A percentile compares a stretch with the other conserved stretches of the same genome.
These are phyloP conservation scores for Paecilomyces niveus DNA, from an alignment of 2,329 filamentous ascomycete genomes.

Conservation along the genomic window DNA sequence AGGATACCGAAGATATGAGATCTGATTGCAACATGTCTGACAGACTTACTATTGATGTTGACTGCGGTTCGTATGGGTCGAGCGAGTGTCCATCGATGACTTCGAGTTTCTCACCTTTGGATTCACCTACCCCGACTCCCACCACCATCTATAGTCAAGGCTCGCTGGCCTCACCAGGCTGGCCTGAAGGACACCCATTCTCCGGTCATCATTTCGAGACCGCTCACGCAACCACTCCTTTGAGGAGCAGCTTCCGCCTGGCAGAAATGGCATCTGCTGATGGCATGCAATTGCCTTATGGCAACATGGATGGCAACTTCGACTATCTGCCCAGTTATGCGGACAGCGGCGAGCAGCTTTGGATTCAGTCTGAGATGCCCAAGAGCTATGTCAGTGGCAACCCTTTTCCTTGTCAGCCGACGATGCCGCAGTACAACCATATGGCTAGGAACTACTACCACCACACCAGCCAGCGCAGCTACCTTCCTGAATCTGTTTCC, in stretches of 20 bases:
- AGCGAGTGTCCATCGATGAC: conserved; percentile 35
- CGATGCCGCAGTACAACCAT: conserved; percentile 27
- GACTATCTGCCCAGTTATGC: conserved; percentile 32
- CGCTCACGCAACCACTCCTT: conserved; percentile 20
- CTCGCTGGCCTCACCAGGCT: conserved; percentile 29
- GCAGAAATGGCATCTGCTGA: conserved; percentile 27
- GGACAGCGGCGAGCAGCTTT: conserved; percentile 31
- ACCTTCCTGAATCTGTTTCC: conserved; percentile 30
- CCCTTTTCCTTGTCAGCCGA: conserved; percentile 24
- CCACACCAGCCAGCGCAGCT: conserved; percentile 22
- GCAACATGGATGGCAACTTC: conserved; percentile 24
- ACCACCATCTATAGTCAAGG: conserved; percentile 33
- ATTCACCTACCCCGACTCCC: conserved; percentile 32
- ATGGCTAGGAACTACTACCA: conserved; percentile 30
- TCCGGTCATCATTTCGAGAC: conserved; percentile 23
- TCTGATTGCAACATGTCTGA: conserved; percentile 29
- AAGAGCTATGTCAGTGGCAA: conserved; percentile 27
- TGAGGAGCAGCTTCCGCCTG: conserved; percentile 29
- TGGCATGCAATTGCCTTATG: conserved; percentile 23
- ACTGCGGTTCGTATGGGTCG: conserved; percentile 30
- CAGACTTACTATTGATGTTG: conserved; percentile 31
- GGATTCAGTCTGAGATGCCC: conserved; percentile 27
- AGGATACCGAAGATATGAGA: conserved; percentile 31
- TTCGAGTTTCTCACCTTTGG: conserved; percentile 33
- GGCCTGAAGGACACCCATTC: conserved; percentile 25